Base-by-base conservation (phyloP, 805 yeast genomes). In the Candida caryicola region DNA sequence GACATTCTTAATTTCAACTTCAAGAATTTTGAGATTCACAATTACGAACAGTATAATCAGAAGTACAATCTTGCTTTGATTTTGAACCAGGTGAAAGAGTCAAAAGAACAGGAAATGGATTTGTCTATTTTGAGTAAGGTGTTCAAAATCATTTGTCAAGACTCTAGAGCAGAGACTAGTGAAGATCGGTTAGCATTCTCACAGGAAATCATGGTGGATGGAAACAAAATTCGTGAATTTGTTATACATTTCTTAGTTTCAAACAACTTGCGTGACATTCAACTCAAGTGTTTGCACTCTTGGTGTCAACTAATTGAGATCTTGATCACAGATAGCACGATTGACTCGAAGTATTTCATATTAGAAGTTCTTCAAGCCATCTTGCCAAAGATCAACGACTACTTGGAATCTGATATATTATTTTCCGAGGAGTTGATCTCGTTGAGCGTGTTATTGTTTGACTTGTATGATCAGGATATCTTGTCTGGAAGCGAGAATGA, bases 291-390 rank as follows among this genome's bases (percentile, higher is more conserved):
- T 40, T 62, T 91, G 19, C 87, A 82, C 52, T 76, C 95, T 0
- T 91, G 98, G 98, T 81, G 82, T 16, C 82, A 81, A 47, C 59
- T 90, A 34, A 80, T 87, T 17, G 87, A 88, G 44, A 78, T 88
- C 3, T 61, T 87, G 31, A 79, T 86, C 4, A 69, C 79, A 4
- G 89, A 82, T 57, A 80, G 79, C 7, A 65, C 64, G n/a, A 59
- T 79, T 39, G 59, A 66, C 5, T 68, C 79, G 0, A 41, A 46
- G 31, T 73, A 77, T 27, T 83, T 91, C 51, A 79, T 88, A 37
- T 61, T 87, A 14, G 95, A 85, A 48, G 77, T 86, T 2, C 79
- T 89, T 45, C 95, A 87, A 49, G 69, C 76, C 3, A 70, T 87
- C 17, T 71, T 87, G 15, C 95, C 95, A 2, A 83, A 79, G 51